Evolutionary conservation across 106 monocot genomes (phyloP).

Genomic region (Chionographis japonica): DNA sequence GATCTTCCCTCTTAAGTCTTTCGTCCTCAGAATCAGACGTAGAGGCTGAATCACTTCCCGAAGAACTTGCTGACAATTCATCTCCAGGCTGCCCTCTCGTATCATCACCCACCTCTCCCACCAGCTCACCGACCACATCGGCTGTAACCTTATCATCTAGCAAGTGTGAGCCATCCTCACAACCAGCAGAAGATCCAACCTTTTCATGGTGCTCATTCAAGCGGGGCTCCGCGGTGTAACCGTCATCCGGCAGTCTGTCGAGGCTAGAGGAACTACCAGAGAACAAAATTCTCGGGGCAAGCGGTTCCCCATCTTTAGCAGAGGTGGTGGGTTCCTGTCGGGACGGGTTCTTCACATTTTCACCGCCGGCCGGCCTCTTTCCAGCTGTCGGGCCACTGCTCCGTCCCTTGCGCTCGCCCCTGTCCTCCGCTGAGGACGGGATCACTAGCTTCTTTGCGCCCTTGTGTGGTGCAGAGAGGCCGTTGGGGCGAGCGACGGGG

Average conservation of each 20-base stretch:
- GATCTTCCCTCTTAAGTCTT: constrained; percentile 48
- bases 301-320: too few species aligned
- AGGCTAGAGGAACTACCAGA: neutral
- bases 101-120: neutral
- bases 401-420: neutral
- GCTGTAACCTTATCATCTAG: neutral
- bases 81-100: neutral
- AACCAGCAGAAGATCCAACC: neutral
- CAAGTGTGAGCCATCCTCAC: neutral
- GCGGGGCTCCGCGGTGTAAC: too few species aligned
- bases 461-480: neutral
- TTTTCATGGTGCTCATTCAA: neutral
- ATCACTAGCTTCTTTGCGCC: constrained; percentile 13
- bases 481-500: neutral
- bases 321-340: too few species aligned
- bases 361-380: neutral
- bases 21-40: constrained; percentile 71
- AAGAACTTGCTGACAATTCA: neutral
- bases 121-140: too few species aligned
- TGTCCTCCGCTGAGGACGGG: neutral
- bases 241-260: neutral
- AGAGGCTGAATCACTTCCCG: constrained; percentile 26
- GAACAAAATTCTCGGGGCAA: too few species aligned
- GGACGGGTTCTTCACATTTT: too few species aligned
- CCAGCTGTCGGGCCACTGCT: too few species aligned